Conservation (phyloP, 2,329 filamentous ascomycete species). For the Talaromyces marneffei region DNA sequence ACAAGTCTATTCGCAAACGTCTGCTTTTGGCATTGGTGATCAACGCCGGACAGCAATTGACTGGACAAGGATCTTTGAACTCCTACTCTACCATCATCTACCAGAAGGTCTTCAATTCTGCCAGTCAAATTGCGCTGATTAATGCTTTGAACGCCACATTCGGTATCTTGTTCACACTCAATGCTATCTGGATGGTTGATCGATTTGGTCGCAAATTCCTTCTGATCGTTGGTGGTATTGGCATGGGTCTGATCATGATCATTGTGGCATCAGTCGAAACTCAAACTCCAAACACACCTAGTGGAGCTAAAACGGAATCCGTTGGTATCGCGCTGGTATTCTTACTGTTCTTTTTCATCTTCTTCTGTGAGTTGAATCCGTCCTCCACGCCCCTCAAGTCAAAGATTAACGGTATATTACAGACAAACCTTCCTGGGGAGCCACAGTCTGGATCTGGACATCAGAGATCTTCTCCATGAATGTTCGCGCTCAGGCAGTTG, state of each 20-base stretch:
- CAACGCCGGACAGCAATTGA: slow-evolving; percentile 67
- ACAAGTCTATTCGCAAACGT: slow-evolving; percentile 61
- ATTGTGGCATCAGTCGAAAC: slow-evolving; percentile 55
- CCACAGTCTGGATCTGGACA: slow-evolving; percentile 67
- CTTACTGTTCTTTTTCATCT: slow-evolving; percentile 59
- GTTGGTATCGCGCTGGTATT: slow-evolving; percentile 65
- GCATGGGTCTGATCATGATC: slow-evolving; percentile 67
- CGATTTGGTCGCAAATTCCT: slow-evolving; percentile 65
- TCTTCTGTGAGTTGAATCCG: slow-evolving; percentile 31
- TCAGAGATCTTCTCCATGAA: slow-evolving; percentile 66
- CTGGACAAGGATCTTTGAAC: slow-evolving; percentile 67
- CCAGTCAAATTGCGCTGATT: slow-evolving; percentile 61
- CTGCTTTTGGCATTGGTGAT: slow-evolving; percentile 60
- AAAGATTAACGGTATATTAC: neutral
- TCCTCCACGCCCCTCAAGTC: no score
- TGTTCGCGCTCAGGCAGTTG: slow-evolving; percentile 64
- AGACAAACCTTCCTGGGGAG: slow-evolving; percentile 65
- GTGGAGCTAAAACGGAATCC: slow-evolving; percentile 51
- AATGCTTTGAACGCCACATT: slow-evolving; percentile 70
- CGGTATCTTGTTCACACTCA: slow-evolving; percentile 66
- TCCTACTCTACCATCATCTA: slow-evolving; percentile 69
- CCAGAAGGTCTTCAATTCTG: slow-evolving; percentile 59
- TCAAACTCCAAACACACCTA: slow-evolving; percentile 48
- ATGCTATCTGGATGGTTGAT: slow-evolving; percentile 68
- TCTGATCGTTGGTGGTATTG: slow-evolving; percentile 61